Percentiles rank a stretch among this genome's conserved stretches.
Conservation (phyloP, 2,329 filamentous ascomycete species). For the Aspergillus alliaceus region DNA sequence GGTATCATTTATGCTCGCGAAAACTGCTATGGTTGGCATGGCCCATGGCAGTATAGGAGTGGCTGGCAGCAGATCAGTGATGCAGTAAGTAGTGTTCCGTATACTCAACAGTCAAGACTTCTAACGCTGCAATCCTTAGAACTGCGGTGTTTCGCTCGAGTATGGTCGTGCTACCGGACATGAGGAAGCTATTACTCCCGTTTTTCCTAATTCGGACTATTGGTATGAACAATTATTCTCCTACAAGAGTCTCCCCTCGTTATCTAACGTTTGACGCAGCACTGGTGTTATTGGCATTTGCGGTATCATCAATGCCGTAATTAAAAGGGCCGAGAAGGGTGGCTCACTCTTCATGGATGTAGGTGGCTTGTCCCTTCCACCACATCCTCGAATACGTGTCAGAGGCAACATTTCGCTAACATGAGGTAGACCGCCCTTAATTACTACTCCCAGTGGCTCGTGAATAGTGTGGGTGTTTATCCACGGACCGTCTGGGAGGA, state of each 20-base stretch:
- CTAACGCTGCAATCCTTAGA: conserved; percentile 6
- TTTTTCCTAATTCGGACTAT: conserved; percentile 48
- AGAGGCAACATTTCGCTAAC: background rate
- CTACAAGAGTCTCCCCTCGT: background rate
- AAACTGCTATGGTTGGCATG: conserved; percentile 68
- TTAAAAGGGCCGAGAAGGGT: background rate
- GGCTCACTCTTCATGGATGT: conserved; percentile 6
- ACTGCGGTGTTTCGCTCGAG: conserved; percentile 47
- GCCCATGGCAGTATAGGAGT: conserved; percentile 63
- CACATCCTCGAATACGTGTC: background rate
- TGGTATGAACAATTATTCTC: conserved; percentile 28
- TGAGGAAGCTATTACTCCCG: conserved; percentile 46
- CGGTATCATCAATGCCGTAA: background rate
- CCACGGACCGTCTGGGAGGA: conserved; percentile 42
- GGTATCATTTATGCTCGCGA: conserved; percentile 72
- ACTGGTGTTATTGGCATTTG: conserved; percentile 1
- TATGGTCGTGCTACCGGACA: conserved; percentile 50
- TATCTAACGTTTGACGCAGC: background rate
- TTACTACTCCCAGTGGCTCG: conserved; percentile 13
- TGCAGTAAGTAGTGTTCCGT: conserved; percentile 48
- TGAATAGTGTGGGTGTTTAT: conserved; percentile 6
- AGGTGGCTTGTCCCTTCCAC: background rate
- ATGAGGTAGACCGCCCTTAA: conserved; percentile 3
- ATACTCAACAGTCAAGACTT: accelerated
- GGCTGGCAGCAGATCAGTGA: conserved; percentile 75